Evolutionary conservation across 192 early-diverging fungal species (phyloP), one percentile per base, ranked within the genome.

Genomic region (Chytriomyces sp.): DNA sequence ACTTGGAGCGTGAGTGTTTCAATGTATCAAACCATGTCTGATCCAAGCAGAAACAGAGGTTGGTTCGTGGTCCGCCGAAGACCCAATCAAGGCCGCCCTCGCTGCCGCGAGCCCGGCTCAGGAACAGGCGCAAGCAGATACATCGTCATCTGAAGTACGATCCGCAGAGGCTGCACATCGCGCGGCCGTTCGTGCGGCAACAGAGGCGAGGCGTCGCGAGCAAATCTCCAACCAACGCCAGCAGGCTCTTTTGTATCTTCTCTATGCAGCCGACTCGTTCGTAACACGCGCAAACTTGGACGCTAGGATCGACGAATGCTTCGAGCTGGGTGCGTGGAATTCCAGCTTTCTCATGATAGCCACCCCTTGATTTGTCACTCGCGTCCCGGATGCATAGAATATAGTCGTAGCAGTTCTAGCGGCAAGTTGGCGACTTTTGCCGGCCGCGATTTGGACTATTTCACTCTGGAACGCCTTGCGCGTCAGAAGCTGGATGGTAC

Each of bases 211-310:
- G 52, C 49, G 65, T 31, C 65, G 55, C 32, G 3, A 19, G 30
- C 52, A 52, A 10, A 1, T 68, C 14, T 6, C 44, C 2, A n/a
- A 19, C 17, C 30, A 19, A 7, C 44, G 65, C 30, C 17, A 33
- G n/a, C 17, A 55, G 34, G 28, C 30, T 10, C 65, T 68, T 30
- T 52, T 68, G 41, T 68, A 68, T 54, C 54, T 68, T 44, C 65
- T 68, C 34, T 56, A 68, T 34, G 52, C 65, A 5, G 25, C 65
- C 14, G 65, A 68, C 65, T 68, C 65, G 4, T 68, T 68, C 33
- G 65, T 68, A 5, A 68, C 65, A 17, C 7, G 25, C 6, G 22
- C 44, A 55, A 68, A 52, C 52, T 39, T 68, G 17, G 65, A 68
- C 65, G 7, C 30, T 17, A 44, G 54, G 32, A 68, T 68, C 65